Evolutionary conservation across 2,329 filamentous ascomycete genomes (phyloP).

Genomic region (Botrytis squamosa): DNA sequence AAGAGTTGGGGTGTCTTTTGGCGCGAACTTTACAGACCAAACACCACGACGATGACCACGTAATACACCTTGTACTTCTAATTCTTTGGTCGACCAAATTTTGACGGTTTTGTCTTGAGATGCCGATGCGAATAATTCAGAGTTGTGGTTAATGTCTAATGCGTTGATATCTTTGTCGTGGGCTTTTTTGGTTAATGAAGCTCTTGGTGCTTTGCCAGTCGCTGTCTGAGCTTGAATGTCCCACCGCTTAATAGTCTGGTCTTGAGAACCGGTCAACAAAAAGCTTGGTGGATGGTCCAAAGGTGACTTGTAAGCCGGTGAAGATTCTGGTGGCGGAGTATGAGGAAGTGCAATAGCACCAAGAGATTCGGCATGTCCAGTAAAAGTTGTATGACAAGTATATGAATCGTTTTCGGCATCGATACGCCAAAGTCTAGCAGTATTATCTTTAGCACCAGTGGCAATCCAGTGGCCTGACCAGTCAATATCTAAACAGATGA

Average conservation of each 20-base stretch:
- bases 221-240: constrained; percentile 57
- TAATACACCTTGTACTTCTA: constrained; percentile 86
- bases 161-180: constrained; percentile 99
- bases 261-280: constrained; percentile 88
- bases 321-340: constrained; percentile 62
- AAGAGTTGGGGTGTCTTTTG: constrained; percentile 70
- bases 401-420: constrained; percentile 74
- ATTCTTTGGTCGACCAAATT: constrained; percentile 89
- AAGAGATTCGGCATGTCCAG: constrained; percentile 90
- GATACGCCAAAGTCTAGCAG: constrained; percentile 83
- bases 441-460: constrained; percentile 96
- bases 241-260: constrained; percentile 94
- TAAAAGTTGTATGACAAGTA: constrained; percentile 77
- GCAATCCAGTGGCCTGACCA: constrained; percentile 97
- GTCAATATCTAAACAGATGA: constrained; percentile 90
- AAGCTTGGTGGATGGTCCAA: constrained; percentile 79
- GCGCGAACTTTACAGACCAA: constrained; percentile 91
- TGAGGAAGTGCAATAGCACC: constrained; percentile 85
- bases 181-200: constrained; percentile 85
- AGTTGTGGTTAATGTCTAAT: constrained; percentile 72
- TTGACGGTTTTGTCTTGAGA: constrained; percentile 97
- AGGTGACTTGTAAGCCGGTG: constrained; percentile 69
- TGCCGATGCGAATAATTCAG: constrained; percentile 86
- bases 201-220: constrained; percentile 58
- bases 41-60: constrained; percentile 92